Evolutionary conservation across 176 grass and related monocot species (phyloP), one percentile per base, ranked within the genome.

Genomic region (barley (Hordeum vulgare)): DNA sequence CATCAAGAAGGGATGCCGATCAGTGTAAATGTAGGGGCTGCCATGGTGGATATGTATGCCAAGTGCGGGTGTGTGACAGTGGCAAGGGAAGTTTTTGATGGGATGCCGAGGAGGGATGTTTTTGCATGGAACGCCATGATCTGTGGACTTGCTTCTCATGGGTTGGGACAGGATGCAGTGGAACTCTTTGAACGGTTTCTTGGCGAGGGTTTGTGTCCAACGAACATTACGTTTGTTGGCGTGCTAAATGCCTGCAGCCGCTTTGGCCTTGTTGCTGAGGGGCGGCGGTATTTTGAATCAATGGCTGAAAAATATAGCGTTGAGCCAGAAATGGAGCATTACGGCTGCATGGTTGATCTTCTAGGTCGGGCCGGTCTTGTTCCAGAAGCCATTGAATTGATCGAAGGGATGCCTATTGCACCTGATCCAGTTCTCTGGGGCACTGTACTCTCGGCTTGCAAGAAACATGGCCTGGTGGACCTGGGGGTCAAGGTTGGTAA

Each of bases 71-170:
- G 31, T 31, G 42, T 94, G n/a, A 78, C 39, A 6, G 47, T 41
- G 8, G 87, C 92, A 0, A 89, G 74, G 54, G 74, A 87, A 53
- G 84, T 89, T 58, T 91, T 94, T 11, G 67, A 91, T 63, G 78
- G 70, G 24, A 85, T 94, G 89, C 56, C 37, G 0, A 77, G 23
- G 45, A 89, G 60, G 51, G 89, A 91, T 10, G 86, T 94, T 41
- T 94, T 94, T 82, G 81, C 89, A 11, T 91, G 89, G 89, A 91
- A 94, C 21, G 62, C 86, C 61, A 94, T 94, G 89, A 87, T 94
- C 24, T 91, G 71, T 23, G 92, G 92, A 4, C 82, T 94, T 81
- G 92, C 89, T 61, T 27, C 61, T 58, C 92, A 94, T 73, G 92
- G 92, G 36, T 42, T 91, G 54, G 89, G 81, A 65, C 65, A 20